Percentiles rank a stretch among this genome's conserved stretches.
phyloP scores from a whole-genome alignment of 2,329 filamentous ascomycete genomes.

The Nigrospora osmanthi region DNA sequence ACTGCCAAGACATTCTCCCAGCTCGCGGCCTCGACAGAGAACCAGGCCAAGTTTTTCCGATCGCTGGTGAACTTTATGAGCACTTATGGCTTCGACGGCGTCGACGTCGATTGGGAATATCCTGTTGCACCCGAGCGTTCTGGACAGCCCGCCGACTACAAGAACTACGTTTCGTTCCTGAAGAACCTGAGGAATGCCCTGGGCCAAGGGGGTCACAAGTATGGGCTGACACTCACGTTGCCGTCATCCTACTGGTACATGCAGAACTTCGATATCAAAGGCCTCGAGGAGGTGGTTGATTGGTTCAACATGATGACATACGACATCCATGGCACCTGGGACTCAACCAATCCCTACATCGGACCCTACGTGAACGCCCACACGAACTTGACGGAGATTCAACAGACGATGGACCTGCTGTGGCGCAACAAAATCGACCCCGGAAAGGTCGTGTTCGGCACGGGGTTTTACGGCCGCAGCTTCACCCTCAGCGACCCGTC shows the following conservation, averaged over 20 bases:
- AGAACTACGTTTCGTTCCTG: background rate
- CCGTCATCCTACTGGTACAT: background rate
- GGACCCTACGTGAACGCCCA: background rate
- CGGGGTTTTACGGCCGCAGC: constrained; percentile 2
- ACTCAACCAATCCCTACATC: background rate
- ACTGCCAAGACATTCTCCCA: background rate
- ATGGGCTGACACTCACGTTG: background rate
- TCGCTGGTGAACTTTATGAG: background rate
- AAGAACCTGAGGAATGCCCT: background rate
- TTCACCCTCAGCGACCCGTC: constrained; percentile 10
- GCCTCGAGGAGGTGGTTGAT: background rate
- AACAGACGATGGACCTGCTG: background rate
- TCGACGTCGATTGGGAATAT: background rate
- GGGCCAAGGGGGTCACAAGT: background rate
- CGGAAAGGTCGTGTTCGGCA: background rate
- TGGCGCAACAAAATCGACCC: background rate
- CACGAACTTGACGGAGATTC: constrained; percentile 1
- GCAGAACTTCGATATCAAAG: background rate
- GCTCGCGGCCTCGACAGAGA: background rate
- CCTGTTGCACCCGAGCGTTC: background rate
- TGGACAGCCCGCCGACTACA: background rate
- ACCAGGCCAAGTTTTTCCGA: background rate
- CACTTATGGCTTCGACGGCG: background rate
- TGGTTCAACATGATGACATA: constrained; percentile 1
- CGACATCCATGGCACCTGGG: constrained; percentile 1